Conservation (phyloP, 1,284 basidiomycete genomes). For the Tylopilus sp. region DNA sequence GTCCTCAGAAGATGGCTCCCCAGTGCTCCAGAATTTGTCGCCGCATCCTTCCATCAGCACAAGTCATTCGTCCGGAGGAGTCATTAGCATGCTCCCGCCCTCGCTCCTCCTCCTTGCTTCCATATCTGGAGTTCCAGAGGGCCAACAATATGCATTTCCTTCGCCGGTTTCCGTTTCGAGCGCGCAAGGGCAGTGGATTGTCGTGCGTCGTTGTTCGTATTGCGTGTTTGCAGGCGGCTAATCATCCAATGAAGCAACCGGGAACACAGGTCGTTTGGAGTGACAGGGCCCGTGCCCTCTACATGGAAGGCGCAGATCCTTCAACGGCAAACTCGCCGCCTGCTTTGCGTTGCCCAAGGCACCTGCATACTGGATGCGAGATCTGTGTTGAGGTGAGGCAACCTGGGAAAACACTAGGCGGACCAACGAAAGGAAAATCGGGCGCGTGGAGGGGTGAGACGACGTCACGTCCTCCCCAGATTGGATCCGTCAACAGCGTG, state of each 20-base stretch:
- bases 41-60: constrained; percentile 28
- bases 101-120: constrained; percentile 37
- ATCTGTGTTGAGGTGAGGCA: constrained; percentile 64
- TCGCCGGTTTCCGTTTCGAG: constrained; percentile 4
- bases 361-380: constrained; percentile 64
- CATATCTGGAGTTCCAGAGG: constrained; percentile 31
- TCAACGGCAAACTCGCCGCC: constrained; percentile 59
- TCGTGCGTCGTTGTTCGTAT: constrained; percentile 14
- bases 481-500: constrained; percentile 29
- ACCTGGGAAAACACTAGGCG: constrained; percentile 28
- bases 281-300: constrained; percentile 47
- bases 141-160: constrained; percentile 7
- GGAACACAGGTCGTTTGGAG: constrained; percentile 29
- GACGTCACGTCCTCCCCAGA: constrained; percentile 24
- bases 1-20: constrained; percentile 24
- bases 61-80: constrained; percentile 22
- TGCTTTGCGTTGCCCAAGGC: constrained; percentile 62
- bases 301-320: constrained; percentile 58
- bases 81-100: constrained; percentile 31
- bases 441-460: constrained; percentile 27
- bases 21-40: constrained; percentile 21
- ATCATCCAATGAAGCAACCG: constrained; percentile 10
- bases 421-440: constrained; percentile 23
- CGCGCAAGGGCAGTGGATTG: constrained; percentile 11
- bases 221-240: neutral